Base-by-base conservation (phyloP, 192 early-diverging fungal genomes). In the Gamsiella multidivaricata region DNA sequence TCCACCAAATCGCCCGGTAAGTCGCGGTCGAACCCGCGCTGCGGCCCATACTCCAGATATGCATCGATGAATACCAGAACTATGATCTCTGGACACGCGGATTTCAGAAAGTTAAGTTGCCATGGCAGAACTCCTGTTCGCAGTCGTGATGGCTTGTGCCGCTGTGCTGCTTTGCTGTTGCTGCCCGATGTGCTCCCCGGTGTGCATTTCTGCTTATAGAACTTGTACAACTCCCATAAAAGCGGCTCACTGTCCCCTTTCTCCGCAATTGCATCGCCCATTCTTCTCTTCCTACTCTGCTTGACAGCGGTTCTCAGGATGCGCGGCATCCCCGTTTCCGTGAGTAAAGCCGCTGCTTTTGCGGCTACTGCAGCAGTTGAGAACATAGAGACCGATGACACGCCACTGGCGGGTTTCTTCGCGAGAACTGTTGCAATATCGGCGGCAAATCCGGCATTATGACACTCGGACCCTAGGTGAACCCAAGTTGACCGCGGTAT, bases 51-150 rank as follows among this genome's bases (percentile, higher is more conserved):
- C 10, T 68, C 51, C 32, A 61, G 25, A 56, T 54, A 76, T 4
- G 43, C 29, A 28, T 76, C 73, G 23, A 56, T 22, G 23, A 76
- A 60, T 5, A 52, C 65, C 15, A 49, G 7, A 0, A 76, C 22
- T 3, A 76, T 28, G 37, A 76, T 28, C 47, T 76, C 73, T 18
- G 73, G 73, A 32, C 73, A 68, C 6, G 42, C 63, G 3, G 73
- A 53, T 26, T 76, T 67, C 18, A 76, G 22, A 22, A 76, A 68
- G 5, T 62, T 28, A 6, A 76, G 23, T 22, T 76, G 73, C 73
- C 73, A 76, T 33, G 58, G 34, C n/a, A 29, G 5, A 5, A 5
- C 9, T 46, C 45, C 45, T 46, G 26, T 52, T 53, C 32, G 31
- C 2, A 22, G 3, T n/a, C 14, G 33, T n/a, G n/a, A n/a, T n/a